phyloP scores from a whole-genome alignment of 176 grass and related monocot species.

The Musa beccarii region DNA sequence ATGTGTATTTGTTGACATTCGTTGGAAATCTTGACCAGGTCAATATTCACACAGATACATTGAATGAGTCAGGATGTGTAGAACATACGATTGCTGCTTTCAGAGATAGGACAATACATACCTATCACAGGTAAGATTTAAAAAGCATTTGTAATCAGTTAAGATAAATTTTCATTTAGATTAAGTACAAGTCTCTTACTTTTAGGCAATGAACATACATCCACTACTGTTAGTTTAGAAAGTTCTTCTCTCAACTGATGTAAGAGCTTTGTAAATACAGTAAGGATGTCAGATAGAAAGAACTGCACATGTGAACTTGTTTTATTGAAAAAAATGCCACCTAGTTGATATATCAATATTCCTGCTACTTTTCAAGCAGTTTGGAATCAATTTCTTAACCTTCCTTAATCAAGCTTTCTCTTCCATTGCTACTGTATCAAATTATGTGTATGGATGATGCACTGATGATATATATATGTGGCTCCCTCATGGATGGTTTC shows the following conservation, averaged over 20 bases:
- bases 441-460: no score
- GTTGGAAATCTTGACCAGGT: constrained; percentile 47
- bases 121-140: constrained; percentile 81
- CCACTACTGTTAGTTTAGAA: not conserved
- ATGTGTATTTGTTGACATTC: constrained; percentile 19
- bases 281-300: not conserved
- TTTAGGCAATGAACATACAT: not conserved
- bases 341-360: not conserved
- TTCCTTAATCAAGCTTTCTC: no score
- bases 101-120: constrained; percentile 89
- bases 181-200: not conserved
- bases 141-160: not conserved
- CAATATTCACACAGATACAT: constrained; percentile 94
- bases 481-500: no score
- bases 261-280: not conserved
- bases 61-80: constrained; percentile 96
- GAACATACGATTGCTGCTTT: constrained; percentile 94
- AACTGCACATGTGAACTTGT: not conserved
- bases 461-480: no score
- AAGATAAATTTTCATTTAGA: not conserved
- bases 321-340: not conserved
- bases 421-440: no score
- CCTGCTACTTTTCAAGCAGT: not conserved
- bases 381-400: not conserved
- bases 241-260: not conserved